A percentile compares a stretch with the other conserved stretches of the same genome.
phyloP scores from a whole-genome alignment of 768 basidiomycete genomes.

The Pulveroboletus frians region DNA sequence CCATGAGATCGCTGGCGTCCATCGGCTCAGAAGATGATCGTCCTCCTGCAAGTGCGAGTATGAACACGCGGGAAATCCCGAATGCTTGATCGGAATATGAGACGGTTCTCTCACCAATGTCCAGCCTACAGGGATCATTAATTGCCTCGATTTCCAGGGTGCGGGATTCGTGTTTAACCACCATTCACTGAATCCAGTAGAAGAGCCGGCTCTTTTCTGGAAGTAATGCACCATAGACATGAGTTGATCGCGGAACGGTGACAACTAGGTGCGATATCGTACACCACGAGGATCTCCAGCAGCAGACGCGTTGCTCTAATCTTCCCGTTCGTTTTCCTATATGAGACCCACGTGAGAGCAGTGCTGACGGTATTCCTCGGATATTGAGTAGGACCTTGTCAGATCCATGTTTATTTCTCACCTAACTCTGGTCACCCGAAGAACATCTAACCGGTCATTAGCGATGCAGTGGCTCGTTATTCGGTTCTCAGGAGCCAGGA shows the following conservation, averaged over 20 bases:
- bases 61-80: slow-evolving; percentile 33
- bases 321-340: slow-evolving; percentile 24
- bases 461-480: slow-evolving; percentile 2
- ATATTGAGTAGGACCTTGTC: slow-evolving; percentile 36
- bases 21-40: neutral
- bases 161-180: slow-evolving; percentile 30
- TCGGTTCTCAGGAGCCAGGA: slow-evolving; percentile 7
- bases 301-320: slow-evolving; percentile 31
- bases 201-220: slow-evolving; percentile 32
- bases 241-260: slow-evolving; percentile 7
- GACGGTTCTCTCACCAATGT: slow-evolving; percentile 28
- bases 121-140: slow-evolving; percentile 21
- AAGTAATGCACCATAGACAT: slow-evolving; percentile 28
- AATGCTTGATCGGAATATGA: slow-evolving; percentile 44
- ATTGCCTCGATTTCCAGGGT: slow-evolving; percentile 14
- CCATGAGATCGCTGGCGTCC: slow-evolving; percentile 8
- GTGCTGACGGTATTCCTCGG: slow-evolving; percentile 39
- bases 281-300: slow-evolving; percentile 40
- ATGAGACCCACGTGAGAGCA: slow-evolving; percentile 30
- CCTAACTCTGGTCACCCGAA: slow-evolving; percentile 36
- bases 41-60: slow-evolving; percentile 29
- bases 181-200: slow-evolving; percentile 34
- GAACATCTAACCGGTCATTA: slow-evolving; percentile 36
- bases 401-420: slow-evolving; percentile 31
- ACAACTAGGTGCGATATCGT: slow-evolving; percentile 33